Base-by-base conservation (phyloP, 495 filamentous ascomycete species). In the Apiosordaria backusii region DNA sequence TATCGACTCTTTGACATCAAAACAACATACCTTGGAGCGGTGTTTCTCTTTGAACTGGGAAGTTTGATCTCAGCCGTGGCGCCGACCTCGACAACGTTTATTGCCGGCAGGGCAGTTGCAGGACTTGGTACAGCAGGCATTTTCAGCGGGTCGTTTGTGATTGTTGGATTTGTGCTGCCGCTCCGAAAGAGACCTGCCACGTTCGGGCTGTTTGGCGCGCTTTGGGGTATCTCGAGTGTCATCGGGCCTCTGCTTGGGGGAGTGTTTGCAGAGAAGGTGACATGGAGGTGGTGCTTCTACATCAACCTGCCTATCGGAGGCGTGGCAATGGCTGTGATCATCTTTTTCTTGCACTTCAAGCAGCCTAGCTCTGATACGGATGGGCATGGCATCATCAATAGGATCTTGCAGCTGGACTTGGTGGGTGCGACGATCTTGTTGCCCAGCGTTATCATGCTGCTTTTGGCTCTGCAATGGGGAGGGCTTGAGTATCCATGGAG, bases 221-320 rank as follows among this genome's bases (percentile, higher is more conserved):
- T 80, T 77, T 92, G 85, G 70, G 90, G 87, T 4, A 79, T 94
- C 64, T 86, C 90, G 0, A 85, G 81, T 66, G 85, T 91, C 4
- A 82, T 85, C 40, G 90, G 88, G 15, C 79, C 80, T 4, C 35
- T 80, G 1, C 61, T 86, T 0, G 84, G 82, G 13, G 84, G 84
- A 4, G 81, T 73, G 1, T 83, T 86, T 62, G 83, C 82, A 0
- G 73, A 78, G 3, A 64, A 70, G 5, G 57, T 71, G 15, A 74
- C 69, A 22, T 80, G 79, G 80, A 63, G 83, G 73, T 81, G 80
- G 79, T 82, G 81, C 61, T 83, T 83, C 65, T 81, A 77, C 65
- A 74, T 82, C 64, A 81, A 80, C 60, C 74, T 83, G 16, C 52
- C 52, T 7, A 23, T 55, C 21, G 52, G 52, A 55, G 52, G 52